Evolutionary conservation across 768 basidiomycete genomes (phyloP), one percentile per base, ranked within the genome.

Genomic region (Naganishia antarctica): DNA sequence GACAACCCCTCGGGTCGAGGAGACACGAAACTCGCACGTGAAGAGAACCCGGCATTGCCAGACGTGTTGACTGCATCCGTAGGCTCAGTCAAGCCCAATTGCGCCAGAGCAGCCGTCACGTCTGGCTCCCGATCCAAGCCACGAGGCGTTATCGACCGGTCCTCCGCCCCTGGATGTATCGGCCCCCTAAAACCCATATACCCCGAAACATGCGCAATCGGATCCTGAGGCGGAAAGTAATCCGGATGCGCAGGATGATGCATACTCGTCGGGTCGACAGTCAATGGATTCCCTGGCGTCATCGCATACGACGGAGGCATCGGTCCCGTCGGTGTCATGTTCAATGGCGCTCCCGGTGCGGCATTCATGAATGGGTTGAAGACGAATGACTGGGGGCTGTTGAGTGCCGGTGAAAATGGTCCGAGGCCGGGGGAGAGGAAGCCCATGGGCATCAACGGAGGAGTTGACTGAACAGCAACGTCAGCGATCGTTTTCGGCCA

Each of bases 371-470:
- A 68, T 78, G 83, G 51, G 83, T 86, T 85, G 85, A 70, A 73
- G 15, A 60, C 48, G 57, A 70, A 73, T 45, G 59, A 50, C 13
- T 58, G 65, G 23, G 73, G 71, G 28, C 70, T 70, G 48, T 70
- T 72, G 87, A 87, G 41, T 84, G 84, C 15, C 85, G 90, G 89
- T 0, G 88, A 87, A 80, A 89, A 86, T 28, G 83, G 78, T 31
- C 76, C 78, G 18, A 76, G 60, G 49, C 78, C 72, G 21, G 76
- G 72, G 48, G 79, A 73, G 21, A 79, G 66, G 71, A 81, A 79
- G 12, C 50, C 76, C 76, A 34, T 62, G 4, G 78, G 77, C 66
- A 78, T 66, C 44, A 81, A 53, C 9, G 80, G 80, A 53, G 82
- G 78, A 47, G 80, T 71, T 72, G 82, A 79, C 37, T 74, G 43